Percentiles rank a stretch among this genome's conserved stretches.
Evolutionary conservation across 257 asterid species (phyloP).

Genomic region (Ilex aquifolium): DNA sequence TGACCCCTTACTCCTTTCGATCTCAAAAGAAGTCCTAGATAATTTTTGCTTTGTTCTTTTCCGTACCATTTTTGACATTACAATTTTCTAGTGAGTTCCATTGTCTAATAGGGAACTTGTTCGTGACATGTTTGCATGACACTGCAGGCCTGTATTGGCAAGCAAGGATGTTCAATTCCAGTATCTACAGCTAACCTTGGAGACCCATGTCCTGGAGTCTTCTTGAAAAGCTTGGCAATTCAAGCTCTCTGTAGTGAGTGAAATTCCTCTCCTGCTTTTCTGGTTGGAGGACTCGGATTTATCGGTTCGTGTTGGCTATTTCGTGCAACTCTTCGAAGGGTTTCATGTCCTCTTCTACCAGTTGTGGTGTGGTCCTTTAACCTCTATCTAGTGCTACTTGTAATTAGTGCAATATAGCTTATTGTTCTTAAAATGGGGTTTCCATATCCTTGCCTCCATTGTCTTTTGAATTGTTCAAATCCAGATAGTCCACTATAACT

Average conservation of each 20-base stretch:
- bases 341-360: too few species aligned
- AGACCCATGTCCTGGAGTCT: slow-evolving; percentile 46
- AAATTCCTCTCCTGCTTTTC: slow-evolving; percentile 3
- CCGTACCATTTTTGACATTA: not conserved
- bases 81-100: not conserved
- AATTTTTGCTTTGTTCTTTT: too few species aligned
- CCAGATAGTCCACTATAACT: too few species aligned
- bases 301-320: not conserved
- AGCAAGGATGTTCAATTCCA: slow-evolving; percentile 41
- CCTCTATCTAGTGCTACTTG: too few species aligned
- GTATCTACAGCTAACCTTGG: slow-evolving; percentile 40
- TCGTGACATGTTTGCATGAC: not conserved
- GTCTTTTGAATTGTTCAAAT: too few species aligned
- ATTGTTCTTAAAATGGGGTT: too few species aligned
- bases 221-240: slow-evolving; percentile 47
- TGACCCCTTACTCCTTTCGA: too few species aligned
- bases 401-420: too few species aligned
- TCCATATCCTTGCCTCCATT: too few species aligned
- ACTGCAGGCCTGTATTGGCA: slow-evolving; percentile 51
- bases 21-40: too few species aligned
- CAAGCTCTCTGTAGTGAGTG: slow-evolving; percentile 53
- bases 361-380: too few species aligned
- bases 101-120: not conserved
- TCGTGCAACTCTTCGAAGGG: too few species aligned
- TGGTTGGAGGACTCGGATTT: not conserved